Evolutionary conservation across 1,139 yeast species (phyloP).

Genomic region (Blastobotrys capitulatus): DNA sequence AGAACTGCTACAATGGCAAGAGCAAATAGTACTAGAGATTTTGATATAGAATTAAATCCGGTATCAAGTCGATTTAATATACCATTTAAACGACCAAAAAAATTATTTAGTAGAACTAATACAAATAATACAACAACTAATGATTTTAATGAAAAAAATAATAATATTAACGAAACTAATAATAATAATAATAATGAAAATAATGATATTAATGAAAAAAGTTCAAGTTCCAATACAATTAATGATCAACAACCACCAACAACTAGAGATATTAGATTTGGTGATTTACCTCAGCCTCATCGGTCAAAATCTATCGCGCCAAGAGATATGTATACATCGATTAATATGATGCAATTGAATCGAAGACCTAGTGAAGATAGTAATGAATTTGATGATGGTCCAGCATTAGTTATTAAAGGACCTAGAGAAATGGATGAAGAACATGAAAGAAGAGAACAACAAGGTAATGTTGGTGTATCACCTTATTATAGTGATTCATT

Average conservation of each 20-base stretch:
- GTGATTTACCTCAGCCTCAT: constrained; percentile 42
- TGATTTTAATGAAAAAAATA: background rate
- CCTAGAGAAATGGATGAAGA: constrained; percentile 62
- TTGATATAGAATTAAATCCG: background rate
- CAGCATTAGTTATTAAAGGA: constrained; percentile 72
- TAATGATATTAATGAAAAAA: background rate
- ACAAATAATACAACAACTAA: no score
- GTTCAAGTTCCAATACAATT: background rate
- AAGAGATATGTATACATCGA: constrained; percentile 76
- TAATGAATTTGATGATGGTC: constrained; percentile 51
- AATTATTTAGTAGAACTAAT: background rate
- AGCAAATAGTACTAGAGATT: constrained; percentile 11
- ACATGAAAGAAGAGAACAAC: constrained; percentile 21
- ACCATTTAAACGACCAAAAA: background rate
- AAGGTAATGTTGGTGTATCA: background rate
- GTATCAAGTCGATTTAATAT: background rate
- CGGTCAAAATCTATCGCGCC: constrained; percentile 55
- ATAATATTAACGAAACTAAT: background rate
- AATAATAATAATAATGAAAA: background rate
- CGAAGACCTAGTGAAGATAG: constrained; percentile 25
- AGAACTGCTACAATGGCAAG: constrained; percentile 69
- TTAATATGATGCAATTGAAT: constrained; percentile 64
- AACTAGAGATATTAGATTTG: constrained; percentile 36
- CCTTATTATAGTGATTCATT: background rate
- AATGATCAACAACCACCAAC: constrained; percentile 9